phyloP scores from a whole-genome alignment of 495 filamentous ascomycete genomes.

The Podospora sp. region DNA sequence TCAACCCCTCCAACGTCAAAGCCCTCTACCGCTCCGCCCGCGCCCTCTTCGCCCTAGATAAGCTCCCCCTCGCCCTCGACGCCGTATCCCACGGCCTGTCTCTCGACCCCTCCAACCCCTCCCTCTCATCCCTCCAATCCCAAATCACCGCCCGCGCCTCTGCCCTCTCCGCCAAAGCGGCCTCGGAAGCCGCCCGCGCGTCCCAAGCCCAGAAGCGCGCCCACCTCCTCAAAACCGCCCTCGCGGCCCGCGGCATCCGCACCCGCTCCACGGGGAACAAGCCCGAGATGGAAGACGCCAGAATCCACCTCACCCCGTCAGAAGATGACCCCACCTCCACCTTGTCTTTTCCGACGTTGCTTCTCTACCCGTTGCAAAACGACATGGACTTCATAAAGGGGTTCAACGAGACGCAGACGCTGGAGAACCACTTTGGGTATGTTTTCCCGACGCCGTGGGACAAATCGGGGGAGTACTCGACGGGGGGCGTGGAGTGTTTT shows the following conservation, averaged over 20 bases:
- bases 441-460: constrained; percentile 90
- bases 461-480: constrained; percentile 62
- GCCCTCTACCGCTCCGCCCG: constrained; percentile 81
- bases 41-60: constrained; percentile 74
- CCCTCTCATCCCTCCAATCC: constrained; percentile 55
- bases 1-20: constrained; percentile 81
- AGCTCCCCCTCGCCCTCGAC: constrained; percentile 74
- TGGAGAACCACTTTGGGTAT: constrained; percentile 75
- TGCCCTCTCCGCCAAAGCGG: constrained; percentile 39
- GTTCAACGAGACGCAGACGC: constrained; percentile 69
- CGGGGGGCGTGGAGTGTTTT: constrained; percentile 76
- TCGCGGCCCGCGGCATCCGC: constrained; percentile 73
- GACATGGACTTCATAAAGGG: constrained; percentile 89
- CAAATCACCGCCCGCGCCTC: constrained; percentile 58
- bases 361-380: constrained; percentile 77
- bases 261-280: constrained; percentile 66
- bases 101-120: constrained; percentile 61
- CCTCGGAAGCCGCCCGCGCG: constrained; percentile 52
- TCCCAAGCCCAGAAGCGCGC: constrained; percentile 55
- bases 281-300: constrained; percentile 82
- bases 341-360: constrained; percentile 73
- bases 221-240: constrained; percentile 64
- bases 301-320: constrained; percentile 67
- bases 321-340: constrained; percentile 69
- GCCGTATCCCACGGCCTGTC: constrained; percentile 68